Percentiles rank a stretch among this genome's conserved stretches.
These are phyloP conservation scores for Fusarium pseudonygamai DNA, from an alignment of 2,329 filamentous ascomycete species.

Conservation along the genomic window DNA sequence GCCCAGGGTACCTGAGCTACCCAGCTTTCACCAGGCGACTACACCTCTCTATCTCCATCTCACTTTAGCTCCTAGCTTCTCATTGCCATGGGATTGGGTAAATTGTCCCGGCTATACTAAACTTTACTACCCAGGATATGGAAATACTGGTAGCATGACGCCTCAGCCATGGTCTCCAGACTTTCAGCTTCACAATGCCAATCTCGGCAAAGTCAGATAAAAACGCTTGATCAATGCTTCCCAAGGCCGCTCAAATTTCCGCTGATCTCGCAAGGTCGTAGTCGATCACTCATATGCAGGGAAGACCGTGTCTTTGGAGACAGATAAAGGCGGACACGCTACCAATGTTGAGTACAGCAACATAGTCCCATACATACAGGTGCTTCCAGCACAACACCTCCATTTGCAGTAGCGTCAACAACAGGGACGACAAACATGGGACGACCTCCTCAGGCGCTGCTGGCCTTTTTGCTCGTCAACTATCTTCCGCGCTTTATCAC, in stretches of 20 bases:
- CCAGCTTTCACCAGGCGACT: slow-evolving; percentile 13
- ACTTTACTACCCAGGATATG: slow-evolving; percentile 9
- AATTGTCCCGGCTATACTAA: slow-evolving; percentile 29
- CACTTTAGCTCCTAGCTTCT: slow-evolving; percentile 4
- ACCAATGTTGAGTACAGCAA: slow-evolving; percentile 10
- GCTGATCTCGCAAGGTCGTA: slow-evolving; percentile 33
- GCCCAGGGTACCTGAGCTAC: slow-evolving; percentile 19
- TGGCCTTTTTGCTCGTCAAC: slow-evolving; percentile 14
- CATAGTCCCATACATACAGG: not conserved
- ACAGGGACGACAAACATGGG: slow-evolving; percentile 24
- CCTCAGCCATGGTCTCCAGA: slow-evolving; percentile 14
- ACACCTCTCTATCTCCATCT: slow-evolving; percentile 11
- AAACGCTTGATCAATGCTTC: slow-evolving; percentile 4
- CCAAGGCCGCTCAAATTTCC: slow-evolving; percentile 30
- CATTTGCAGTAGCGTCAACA: slow-evolving; percentile 30
- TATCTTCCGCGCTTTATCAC: slow-evolving; percentile 8
- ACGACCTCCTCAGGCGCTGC: slow-evolving; percentile 24
- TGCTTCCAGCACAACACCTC: slow-evolving; percentile 14
- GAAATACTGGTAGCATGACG: slow-evolving; percentile 12
- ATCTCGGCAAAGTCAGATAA: slow-evolving; percentile 28
- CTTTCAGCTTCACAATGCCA: slow-evolving; percentile 29
- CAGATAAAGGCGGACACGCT: slow-evolving; percentile 17
- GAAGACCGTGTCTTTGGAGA: slow-evolving; percentile 23
- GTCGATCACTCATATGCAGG: slow-evolving; percentile 33
- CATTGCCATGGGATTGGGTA: slow-evolving; percentile 28